These are phyloP conservation scores for Erodium maritimum DNA, from an alignment of 345 rosid species.

Conservation along the genomic window DNA sequence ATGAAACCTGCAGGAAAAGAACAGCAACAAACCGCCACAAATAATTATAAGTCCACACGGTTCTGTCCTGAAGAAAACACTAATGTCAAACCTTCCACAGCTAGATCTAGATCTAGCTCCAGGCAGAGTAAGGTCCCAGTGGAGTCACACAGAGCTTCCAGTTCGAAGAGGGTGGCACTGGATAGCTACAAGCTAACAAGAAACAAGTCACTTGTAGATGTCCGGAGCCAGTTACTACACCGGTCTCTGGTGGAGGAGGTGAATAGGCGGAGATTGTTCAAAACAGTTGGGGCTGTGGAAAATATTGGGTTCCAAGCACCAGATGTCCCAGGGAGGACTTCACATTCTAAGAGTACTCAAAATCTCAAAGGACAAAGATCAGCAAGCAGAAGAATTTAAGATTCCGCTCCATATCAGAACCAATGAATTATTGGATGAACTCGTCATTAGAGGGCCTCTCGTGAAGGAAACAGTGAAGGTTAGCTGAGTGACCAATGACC, in stretches of 20 bases:
- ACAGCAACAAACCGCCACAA: conserved; percentile 12
- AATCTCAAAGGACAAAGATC: background rate
- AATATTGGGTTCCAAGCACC: conserved; percentile 46
- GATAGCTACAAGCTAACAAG: conserved; percentile 20
- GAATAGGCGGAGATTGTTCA: conserved; percentile 51
- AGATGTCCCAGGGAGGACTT: conserved; percentile 4
- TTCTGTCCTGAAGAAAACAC: conserved; percentile 27
- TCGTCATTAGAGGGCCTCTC: background rate
- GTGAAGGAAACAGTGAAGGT: background rate
- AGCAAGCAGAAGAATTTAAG: background rate
- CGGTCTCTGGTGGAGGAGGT: conserved; percentile 63
- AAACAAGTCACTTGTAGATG: conserved; percentile 45
- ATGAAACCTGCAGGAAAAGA: conserved; percentile 12
- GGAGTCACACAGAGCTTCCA: background rate
- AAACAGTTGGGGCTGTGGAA: conserved; percentile 54
- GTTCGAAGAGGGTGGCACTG: background rate
- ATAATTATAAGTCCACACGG: conserved; percentile 21
- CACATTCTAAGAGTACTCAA: background rate
- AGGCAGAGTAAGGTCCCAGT: background rate
- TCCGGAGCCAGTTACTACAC: conserved; percentile 66
- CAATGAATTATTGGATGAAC: background rate
- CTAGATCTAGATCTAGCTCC: background rate
- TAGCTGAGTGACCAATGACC: background rate
- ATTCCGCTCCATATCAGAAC: too few relatives aligned
- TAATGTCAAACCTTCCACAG: background rate